Percentiles rank a stretch among this genome's conserved stretches.
Conservation (phyloP, 73 alveolate genomes). For the Uronychia setigera region DNA sequence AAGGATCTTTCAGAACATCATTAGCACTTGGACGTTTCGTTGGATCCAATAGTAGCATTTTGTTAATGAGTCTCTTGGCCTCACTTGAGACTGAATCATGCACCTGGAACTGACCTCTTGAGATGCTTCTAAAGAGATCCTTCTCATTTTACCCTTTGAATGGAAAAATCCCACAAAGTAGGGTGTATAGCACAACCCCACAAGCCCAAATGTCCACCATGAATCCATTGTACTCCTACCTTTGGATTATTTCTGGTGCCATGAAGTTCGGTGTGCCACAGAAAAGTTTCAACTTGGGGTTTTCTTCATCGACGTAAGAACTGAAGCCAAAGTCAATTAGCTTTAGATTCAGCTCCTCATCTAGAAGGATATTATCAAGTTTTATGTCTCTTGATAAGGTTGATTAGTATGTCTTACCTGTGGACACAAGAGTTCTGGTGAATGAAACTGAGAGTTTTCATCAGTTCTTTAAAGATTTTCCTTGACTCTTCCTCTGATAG, state of each 20-base stretch:
- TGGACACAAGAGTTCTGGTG: conserved; percentile 59
- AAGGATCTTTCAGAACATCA: conserved; percentile 45
- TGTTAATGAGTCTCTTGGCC: conserved; percentile 40
- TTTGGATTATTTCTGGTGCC: conserved; percentile 75
- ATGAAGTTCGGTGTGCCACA: conserved; percentile 77
- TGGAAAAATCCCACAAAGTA: conserved; percentile 70
- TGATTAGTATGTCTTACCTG: conserved; percentile 70
- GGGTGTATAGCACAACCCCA: conserved; percentile 59
- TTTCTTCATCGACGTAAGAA: conserved; percentile 45
- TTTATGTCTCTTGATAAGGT: conserved; percentile 77
- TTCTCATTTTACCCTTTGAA: conserved; percentile 65
- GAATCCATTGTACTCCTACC: conserved; percentile 63
- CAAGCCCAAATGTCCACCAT: conserved; percentile 75
- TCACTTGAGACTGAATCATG: conserved; percentile 50
- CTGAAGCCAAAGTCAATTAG: conserved; percentile 71
- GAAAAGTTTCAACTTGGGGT: conserved; percentile 37
- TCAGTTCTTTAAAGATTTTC: conserved; percentile 69
- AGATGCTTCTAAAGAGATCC: conserved; percentile 57
- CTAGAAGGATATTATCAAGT: conserved; percentile 77
- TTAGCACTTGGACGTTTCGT: conserved; percentile 56
- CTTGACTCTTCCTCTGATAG: conserved; percentile 70
- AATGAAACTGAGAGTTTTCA: conserved; percentile 73
- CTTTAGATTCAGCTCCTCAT: conserved; percentile 36
- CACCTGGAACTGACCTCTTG: conserved; percentile 58
- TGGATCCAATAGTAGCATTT: conserved; percentile 57